A percentile compares a stretch with the other conserved stretches of the same genome.
Conservation (phyloP, 1,139 yeast genomes). For the Debaryomyces coudertii region DNA sequence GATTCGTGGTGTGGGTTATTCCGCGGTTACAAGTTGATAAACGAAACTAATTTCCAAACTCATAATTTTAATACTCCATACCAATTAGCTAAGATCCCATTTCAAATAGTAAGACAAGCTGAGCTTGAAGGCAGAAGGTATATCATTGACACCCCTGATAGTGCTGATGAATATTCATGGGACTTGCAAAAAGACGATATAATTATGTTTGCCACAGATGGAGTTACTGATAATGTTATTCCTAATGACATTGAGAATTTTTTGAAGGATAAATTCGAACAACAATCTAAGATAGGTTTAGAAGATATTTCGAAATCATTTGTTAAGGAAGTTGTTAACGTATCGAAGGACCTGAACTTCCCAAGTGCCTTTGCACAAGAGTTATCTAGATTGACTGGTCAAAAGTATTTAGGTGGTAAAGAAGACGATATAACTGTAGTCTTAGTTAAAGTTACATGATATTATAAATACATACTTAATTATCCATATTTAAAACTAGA, state of each 20-base stretch:
- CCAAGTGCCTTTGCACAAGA: slow-evolving; percentile 91
- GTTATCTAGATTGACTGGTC: slow-evolving; percentile 67
- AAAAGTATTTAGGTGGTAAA: slow-evolving; percentile 83
- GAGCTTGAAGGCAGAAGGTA: slow-evolving; percentile 59
- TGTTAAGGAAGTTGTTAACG: slow-evolving; percentile 66
- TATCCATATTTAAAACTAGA: slow-evolving; percentile 44
- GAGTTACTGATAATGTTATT: slow-evolving; percentile 84
- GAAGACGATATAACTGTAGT: slow-evolving; percentile 92
- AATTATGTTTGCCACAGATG: slow-evolving; percentile 88
- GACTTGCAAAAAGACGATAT: slow-evolving; percentile 69
- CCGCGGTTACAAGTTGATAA: slow-evolving; percentile 61
- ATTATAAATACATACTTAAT: slow-evolving; percentile 12
- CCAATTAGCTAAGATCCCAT: slow-evolving; percentile 86
- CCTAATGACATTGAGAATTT: slow-evolving; percentile 71
- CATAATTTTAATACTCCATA: slow-evolving; percentile 91
- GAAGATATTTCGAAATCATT: slow-evolving; percentile 55
- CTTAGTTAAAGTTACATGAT: slow-evolving; percentile 54
- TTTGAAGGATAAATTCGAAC: slow-evolving; percentile 47
- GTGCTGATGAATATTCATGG: slow-evolving; percentile 54
- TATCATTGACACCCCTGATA: slow-evolving; percentile 57
- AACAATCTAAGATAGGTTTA: slow-evolving; percentile 24
- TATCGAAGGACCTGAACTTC: slow-evolving; percentile 71
- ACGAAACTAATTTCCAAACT: slow-evolving; percentile 77
- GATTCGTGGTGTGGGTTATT: slow-evolving; percentile 95
- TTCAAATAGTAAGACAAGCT: slow-evolving; percentile 57